Conservation (phyloP, 768 basidiomycete species). For the Saitozyma sp. region DNA sequence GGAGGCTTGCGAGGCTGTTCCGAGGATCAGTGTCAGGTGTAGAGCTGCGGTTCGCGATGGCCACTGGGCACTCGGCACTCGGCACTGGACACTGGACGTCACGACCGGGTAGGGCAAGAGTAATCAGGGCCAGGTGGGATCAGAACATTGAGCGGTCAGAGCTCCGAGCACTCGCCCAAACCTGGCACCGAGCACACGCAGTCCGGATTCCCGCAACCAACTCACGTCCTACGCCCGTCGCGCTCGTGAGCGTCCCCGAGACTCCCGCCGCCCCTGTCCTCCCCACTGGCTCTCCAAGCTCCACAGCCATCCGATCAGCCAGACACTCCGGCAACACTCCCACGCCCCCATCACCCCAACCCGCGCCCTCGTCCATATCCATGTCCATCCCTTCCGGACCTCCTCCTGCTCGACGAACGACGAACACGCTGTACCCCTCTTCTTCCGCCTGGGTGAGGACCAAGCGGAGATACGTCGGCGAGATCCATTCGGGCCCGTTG, state of each 20-base stretch:
- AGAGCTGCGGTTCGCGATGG: too few relatives aligned
- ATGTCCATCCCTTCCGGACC: slow-evolving; percentile 11
- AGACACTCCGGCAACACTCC: slow-evolving; percentile 71
- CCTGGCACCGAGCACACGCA: too few relatives aligned
- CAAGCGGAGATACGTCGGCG: slow-evolving; percentile 79
- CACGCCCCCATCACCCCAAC: slow-evolving; percentile 66
- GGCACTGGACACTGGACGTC: too few relatives aligned
- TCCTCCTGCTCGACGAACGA: slow-evolving; percentile 20
- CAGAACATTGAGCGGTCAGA: too few relatives aligned
- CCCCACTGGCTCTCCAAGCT: slow-evolving; percentile 69
- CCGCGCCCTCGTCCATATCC: slow-evolving; percentile 22
- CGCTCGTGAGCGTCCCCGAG: too few relatives aligned
- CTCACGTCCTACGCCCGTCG: slow-evolving; percentile 13
- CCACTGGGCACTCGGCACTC: too few relatives aligned
- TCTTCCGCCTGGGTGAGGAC: slow-evolving; percentile 80
- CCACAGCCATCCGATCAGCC: slow-evolving; percentile 61
- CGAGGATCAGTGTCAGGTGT: too few relatives aligned
- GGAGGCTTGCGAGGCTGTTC: slow-evolving; percentile 1
- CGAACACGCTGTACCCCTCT: slow-evolving; percentile 63
- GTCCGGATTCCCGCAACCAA: background rate
- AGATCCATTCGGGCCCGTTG: slow-evolving; percentile 72
- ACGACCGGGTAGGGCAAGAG: too few relatives aligned
- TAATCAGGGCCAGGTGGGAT: too few relatives aligned
- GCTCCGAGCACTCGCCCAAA: too few relatives aligned
- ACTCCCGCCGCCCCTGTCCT: slow-evolving; percentile 8